Evolutionary conservation across 2,329 filamentous ascomycete species (phyloP).

Genomic region (Sporothrix mexicana): DNA sequence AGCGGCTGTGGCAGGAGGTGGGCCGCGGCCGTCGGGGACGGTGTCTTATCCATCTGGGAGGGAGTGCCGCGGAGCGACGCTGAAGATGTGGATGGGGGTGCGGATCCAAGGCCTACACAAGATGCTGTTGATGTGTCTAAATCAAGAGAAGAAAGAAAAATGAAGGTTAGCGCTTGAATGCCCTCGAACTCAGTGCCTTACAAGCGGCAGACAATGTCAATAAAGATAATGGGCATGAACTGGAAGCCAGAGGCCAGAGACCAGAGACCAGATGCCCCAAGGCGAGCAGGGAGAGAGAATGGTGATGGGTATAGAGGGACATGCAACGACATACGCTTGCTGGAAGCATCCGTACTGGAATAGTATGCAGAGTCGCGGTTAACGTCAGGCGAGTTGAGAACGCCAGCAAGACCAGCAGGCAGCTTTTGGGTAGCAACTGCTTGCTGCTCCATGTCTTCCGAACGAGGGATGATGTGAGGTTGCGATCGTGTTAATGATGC

Average conservation of each 20-base stretch:
- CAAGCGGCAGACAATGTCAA: background rate
- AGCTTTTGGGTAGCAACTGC: constrained; percentile 52
- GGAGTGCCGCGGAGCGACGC: constrained; percentile 32
- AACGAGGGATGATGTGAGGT: background rate
- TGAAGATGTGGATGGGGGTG: constrained; percentile 47
- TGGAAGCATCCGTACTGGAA: constrained; percentile 55
- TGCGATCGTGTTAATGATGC: constrained; percentile 1
- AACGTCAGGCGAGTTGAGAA: constrained; percentile 58
- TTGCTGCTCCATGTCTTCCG: constrained; percentile 48
- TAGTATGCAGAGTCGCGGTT: constrained; percentile 60
- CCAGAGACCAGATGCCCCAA: constrained; percentile 12
- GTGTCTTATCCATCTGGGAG: constrained; percentile 60
- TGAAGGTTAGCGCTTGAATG: constrained; percentile 29
- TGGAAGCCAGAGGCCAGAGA: too few species aligned
- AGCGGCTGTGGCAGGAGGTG: constrained; percentile 59
- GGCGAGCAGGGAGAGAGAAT: constrained; percentile 33
- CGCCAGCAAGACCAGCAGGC: constrained; percentile 56
- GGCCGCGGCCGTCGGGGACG: constrained; percentile 60
- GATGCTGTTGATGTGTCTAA: constrained; percentile 54
- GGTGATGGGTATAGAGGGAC: constrained; percentile 26
- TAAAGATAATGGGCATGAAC: background rate
- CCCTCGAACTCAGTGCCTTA: constrained; percentile 35
- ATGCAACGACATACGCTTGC: constrained; percentile 54
- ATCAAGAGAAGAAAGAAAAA: background rate
- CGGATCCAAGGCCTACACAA: constrained; percentile 49